A percentile compares a stretch with the other conserved stretches of the same genome.
Evolutionary conservation across 2,329 filamentous ascomycete genomes (phyloP).

Genomic region (Claviceps monticola): DNA sequence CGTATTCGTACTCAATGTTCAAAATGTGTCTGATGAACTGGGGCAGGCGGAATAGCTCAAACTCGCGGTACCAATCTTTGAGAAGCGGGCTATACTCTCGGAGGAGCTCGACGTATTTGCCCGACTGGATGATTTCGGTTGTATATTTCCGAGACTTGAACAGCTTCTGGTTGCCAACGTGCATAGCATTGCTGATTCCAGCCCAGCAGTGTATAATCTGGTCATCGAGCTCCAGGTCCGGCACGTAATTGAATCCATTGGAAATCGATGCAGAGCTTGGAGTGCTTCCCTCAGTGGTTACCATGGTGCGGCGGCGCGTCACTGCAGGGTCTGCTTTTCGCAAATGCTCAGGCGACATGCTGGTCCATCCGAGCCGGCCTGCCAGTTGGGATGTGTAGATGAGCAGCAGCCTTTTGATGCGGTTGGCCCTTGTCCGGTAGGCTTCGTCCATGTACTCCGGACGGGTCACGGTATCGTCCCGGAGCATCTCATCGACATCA

Average conservation of each 20-base stretch:
- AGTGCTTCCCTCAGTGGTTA: conserved; percentile 39
- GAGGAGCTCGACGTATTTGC: conserved; percentile 68
- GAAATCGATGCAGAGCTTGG: conserved; percentile 42
- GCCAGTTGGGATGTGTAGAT: conserved; percentile 93
- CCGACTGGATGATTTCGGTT: conserved; percentile 74
- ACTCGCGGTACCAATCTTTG: conserved; percentile 64
- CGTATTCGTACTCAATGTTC: conserved; percentile 90
- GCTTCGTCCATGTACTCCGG: conserved; percentile 60
- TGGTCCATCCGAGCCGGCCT: conserved; percentile 80
- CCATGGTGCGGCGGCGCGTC: conserved; percentile 33
- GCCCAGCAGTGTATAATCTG: conserved; percentile 81
- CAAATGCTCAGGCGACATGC: conserved; percentile 68
- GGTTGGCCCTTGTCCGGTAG: conserved; percentile 63
- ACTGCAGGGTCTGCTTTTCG: conserved; percentile 44
- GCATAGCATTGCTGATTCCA: conserved; percentile 84
- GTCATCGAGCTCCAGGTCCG: conserved; percentile 51
- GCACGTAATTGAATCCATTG: conserved; percentile 51
- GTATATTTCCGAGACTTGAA: conserved; percentile 83
- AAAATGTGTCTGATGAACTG: conserved; percentile 61
- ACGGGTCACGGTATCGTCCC: conserved; percentile 42
- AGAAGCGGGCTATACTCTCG: conserved; percentile 71
- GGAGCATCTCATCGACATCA: conserved; percentile 59
- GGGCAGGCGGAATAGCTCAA: conserved; percentile 61
- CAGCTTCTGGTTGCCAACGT: conserved; percentile 74
- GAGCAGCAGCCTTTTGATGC: conserved; percentile 73